Evolutionary conservation across 805 yeast species (phyloP).

Genomic region (Suhomyces faveliae): DNA sequence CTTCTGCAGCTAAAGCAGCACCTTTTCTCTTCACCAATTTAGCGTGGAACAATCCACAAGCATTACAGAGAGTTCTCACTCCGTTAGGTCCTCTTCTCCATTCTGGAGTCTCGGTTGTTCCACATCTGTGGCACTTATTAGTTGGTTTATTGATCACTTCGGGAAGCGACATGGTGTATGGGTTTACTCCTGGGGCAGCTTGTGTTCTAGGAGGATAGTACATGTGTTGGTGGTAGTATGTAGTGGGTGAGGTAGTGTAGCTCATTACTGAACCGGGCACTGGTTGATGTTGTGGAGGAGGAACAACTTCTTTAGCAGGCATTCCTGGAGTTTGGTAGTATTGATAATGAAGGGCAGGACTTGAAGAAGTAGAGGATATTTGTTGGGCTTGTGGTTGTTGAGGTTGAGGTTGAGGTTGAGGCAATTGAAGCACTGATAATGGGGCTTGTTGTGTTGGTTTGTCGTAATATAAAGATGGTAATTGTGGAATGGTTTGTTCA

Average conservation of each 20-base stretch:
- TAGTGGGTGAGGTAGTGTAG: slow-evolving; percentile 8
- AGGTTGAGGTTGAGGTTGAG: slow-evolving; percentile 9
- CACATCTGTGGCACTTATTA: slow-evolving; percentile 45
- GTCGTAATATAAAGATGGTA: slow-evolving; percentile 7
- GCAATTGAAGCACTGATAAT: slow-evolving; percentile 2
- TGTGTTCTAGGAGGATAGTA: slow-evolving; percentile 6
- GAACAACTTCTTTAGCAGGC: not conserved
- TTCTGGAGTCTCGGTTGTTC: slow-evolving; percentile 46
- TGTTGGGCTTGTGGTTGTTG: slow-evolving; percentile 5
- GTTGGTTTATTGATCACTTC: slow-evolving; percentile 34
- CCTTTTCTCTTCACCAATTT: slow-evolving; percentile 34
- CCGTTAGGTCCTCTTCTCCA: slow-evolving; percentile 48
- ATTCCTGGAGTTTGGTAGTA: slow-evolving; percentile 5
- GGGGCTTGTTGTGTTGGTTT: not conserved
- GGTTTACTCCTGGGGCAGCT: slow-evolving; percentile 4
- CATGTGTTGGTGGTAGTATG: slow-evolving; percentile 13
- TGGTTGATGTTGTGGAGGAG: slow-evolving; percentile 4
- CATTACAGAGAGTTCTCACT: slow-evolving; percentile 44
- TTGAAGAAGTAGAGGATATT: slow-evolving; percentile 5
- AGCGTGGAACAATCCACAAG: slow-evolving; percentile 45
- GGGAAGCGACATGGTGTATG: slow-evolving; percentile 17
- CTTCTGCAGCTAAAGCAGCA: slow-evolving; percentile 28
- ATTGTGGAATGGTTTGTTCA: slow-evolving; percentile 4
- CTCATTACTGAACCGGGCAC: slow-evolving; percentile 3
- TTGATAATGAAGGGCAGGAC: slow-evolving; percentile 11